A percentile compares a stretch with the other conserved stretches of the same genome.
Evolutionary conservation across 257 asterid species (phyloP).

Genomic region (Solanum commersonii): DNA sequence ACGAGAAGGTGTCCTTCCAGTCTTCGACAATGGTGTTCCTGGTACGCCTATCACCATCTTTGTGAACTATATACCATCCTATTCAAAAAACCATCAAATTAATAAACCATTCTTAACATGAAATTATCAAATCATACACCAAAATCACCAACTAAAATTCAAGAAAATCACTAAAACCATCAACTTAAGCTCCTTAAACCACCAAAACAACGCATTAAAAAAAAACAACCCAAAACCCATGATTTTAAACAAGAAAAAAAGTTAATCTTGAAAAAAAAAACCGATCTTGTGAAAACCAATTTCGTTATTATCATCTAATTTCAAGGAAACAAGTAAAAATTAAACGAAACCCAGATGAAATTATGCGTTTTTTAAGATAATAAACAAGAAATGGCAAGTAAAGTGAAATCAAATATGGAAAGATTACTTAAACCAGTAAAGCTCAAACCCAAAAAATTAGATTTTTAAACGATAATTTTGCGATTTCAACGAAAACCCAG

Average conservation of each 20-base stretch:
- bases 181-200: neutral
- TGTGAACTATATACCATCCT: neutral
- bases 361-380: neutral
- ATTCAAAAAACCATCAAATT: neutral
- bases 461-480: neutral
- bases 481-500: neutral
- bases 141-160: neutral
- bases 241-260: neutral
- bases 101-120: neutral
- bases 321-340: neutral
- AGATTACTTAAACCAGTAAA: neutral
- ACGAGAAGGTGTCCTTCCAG: slow-evolving; percentile 10
- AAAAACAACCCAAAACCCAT: neutral
- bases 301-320: neutral
- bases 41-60: neutral
- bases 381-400: neutral
- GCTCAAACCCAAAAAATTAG: neutral
- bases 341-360: neutral
- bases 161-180: neutral
- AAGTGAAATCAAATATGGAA: neutral
- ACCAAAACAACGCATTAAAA: neutral
- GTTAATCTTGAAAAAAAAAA: neutral
- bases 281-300: neutral
- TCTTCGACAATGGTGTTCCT: slow-evolving; percentile 31
- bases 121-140: neutral